Percentiles rank a stretch among this genome's conserved stretches.
Evolutionary conservation across 2,329 filamentous ascomycete species (phyloP).

Genomic region (Paraconiothyrium brasiliense): DNA sequence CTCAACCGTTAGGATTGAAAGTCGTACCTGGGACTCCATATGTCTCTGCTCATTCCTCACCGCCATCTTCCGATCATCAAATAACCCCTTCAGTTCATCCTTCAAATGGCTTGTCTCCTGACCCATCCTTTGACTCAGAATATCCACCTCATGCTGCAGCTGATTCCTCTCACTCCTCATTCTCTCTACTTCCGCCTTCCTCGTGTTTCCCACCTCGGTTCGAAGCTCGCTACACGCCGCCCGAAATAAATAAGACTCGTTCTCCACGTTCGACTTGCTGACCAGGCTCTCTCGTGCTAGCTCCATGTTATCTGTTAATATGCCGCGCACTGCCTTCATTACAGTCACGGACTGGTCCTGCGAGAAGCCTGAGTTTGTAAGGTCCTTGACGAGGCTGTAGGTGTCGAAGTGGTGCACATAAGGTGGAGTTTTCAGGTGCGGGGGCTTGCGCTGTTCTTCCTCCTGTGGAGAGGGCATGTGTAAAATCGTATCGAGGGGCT

Average conservation of each 20-base stretch:
- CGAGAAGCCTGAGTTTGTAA: slow-evolving; percentile 76
- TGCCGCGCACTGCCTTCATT: slow-evolving; percentile 89
- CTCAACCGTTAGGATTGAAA: background rate
- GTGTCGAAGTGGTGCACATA: slow-evolving; percentile 98
- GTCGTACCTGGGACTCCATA: slow-evolving; percentile 76
- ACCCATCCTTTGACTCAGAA: slow-evolving; percentile 81
- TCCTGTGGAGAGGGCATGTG: slow-evolving; percentile 52
- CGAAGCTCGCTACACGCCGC: slow-evolving; percentile 92
- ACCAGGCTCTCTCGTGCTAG: slow-evolving; percentile 82
- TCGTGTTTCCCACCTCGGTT: slow-evolving; percentile 83
- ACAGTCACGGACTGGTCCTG: slow-evolving; percentile 79
- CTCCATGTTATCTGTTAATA: slow-evolving; percentile 81
- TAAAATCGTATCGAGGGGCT: slow-evolving; percentile 53
- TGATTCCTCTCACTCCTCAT: slow-evolving; percentile 84
- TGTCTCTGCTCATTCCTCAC: slow-evolving; percentile 87
- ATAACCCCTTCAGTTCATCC: slow-evolving; percentile 93
- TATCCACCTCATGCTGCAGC: slow-evolving; percentile 95
- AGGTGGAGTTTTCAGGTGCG: slow-evolving; percentile 75
- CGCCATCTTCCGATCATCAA: slow-evolving; percentile 94
- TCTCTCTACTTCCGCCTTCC: slow-evolving; percentile 79
- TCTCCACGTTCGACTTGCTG: slow-evolving; percentile 92
- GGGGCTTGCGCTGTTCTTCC: slow-evolving; percentile 61
- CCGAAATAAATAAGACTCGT: slow-evolving; percentile 92
- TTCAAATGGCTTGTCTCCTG: slow-evolving; percentile 85
- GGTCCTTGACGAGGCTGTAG: slow-evolving; percentile 84